Base-by-base conservation (phyloP, 345 rosid genomes). In the Camelina hispida region DNA sequence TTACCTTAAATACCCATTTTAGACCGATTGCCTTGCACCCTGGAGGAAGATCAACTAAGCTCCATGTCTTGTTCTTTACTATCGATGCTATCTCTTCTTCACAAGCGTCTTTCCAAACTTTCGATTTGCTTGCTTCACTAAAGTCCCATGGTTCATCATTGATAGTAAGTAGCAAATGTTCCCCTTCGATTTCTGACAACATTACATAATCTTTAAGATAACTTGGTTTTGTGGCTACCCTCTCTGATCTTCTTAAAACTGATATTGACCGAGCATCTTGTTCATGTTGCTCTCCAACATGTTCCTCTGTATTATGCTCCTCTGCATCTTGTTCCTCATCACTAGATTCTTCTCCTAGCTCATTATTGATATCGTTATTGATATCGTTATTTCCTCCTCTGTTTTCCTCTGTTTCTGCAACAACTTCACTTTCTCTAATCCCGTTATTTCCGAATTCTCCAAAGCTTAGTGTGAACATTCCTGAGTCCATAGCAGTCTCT, bases 131-230 rank as follows among this genome's bases (percentile, higher is more conserved):
- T 1, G 48, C 48, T 6, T 44, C 17, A 4, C 15, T 5, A 0
- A 5, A 44, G 2, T 14, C n/a, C 48, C 16, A 44, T 1, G 48
- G 48, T 7, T 44, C 48, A 0, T 15, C 17, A 5, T 44, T 14
- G 1, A 44, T 44, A 5, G 7, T 5, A 0, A 14, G 0, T 1
- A 44, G 0, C 0, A 44, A 7, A 0, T 14, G 16, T 14, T 44
- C 48, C 3, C 48, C n/a, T 5, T 44, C 7, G 0, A 15, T 5
- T 1, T 44, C 48, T 14, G 48, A 17, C 0, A 44, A 1, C 0
- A 44, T 2, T 2, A 14, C 17, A 14, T 14, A 14, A 1, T 44
- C 48, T 0, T 15, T 15, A 1, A 44, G 13, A 0, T 44, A 44
- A 2, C 7, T 5, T 15, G 48, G 47, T 4, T 6, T 34, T 6